Base-by-base conservation (phyloP, 176 grass and related monocot genomes). In the Pharus latifolius region DNA sequence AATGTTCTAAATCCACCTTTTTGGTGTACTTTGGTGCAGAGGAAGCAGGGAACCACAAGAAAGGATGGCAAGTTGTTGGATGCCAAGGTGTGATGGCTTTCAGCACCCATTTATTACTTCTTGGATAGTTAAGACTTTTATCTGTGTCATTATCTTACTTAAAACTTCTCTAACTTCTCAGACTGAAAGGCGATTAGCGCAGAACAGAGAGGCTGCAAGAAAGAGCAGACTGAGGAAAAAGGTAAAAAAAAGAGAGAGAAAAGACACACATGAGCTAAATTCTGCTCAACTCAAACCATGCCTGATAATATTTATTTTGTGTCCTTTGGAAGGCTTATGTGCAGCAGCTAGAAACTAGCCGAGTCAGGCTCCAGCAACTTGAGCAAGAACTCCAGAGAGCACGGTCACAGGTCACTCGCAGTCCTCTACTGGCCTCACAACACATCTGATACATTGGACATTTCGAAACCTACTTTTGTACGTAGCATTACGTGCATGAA, bases 181-280 rank as follows among this genome's bases (percentile, higher is more conserved):
- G 95, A 99, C 84, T 5, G 69, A 94, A 49, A 78, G 95, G 68
- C 84, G 95, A 46, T 83, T 99, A 70, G 95, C 95, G 55, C 95
- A 99, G 79, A 99, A 99, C 74, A 84, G 95, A 65, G 95, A 99
- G 49, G 95, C 95, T 60, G 95, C 95, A 33, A 91, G 79, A 82
- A 99, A 99, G 85, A 99, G 95, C 79, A 82, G 95, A 53, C 76
- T 99, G 48, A 91, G 95, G 69, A 99, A 99, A 61, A 99, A 99
- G 95, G 95, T 94, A 47, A 32, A 20, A 3, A 78, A 43, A 55
- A 46, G 30, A 38, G 13, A 31, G n/a, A 40, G 34, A 37, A 25
- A 41, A 63, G 8, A 43, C 32, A 32, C 7, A 27, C n/a, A 45
- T 64, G 60, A 67, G 2, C 12, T 57, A 38, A 15, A 11, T 40